A percentile compares a stretch with the other conserved stretches of the same genome.
phyloP scores from a whole-genome alignment of 2,329 filamentous ascomycete species.

The Hirsutella rhossiliensis region DNA sequence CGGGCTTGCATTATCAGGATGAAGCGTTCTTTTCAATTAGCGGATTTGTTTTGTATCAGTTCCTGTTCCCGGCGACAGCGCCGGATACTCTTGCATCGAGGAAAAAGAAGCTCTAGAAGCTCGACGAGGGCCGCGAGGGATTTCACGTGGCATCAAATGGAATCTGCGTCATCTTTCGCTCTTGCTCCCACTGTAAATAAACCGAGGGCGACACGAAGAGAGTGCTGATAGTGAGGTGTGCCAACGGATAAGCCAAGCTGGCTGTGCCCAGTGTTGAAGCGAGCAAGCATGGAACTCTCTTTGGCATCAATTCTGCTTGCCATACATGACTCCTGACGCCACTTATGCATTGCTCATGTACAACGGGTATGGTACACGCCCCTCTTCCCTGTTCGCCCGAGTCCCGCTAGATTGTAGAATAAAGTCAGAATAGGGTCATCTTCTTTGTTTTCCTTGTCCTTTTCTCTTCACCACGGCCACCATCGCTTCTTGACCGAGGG shows the following conservation, averaged over 20 bases:
- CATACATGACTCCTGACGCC: constrained; percentile 24
- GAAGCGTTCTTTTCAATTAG: background rate
- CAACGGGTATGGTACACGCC: constrained; percentile 29
- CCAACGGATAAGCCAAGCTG: too few relatives aligned
- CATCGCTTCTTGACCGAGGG: constrained; percentile 32
- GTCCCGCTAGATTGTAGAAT: constrained; percentile 1
- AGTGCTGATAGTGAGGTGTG: too few relatives aligned
- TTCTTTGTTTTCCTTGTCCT: too few relatives aligned
- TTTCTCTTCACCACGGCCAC: constrained; percentile 25
- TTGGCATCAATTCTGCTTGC: background rate
- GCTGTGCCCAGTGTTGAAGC: too few relatives aligned
- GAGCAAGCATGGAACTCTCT: background rate
- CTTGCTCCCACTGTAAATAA: too few relatives aligned
- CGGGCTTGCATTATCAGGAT: background rate
- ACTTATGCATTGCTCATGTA: constrained; percentile 32
- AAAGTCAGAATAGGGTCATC: background rate
- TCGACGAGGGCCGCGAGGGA: too few relatives aligned
- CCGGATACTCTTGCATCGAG: background rate
- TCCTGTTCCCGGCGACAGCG: background rate
- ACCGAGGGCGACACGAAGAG: too few relatives aligned
- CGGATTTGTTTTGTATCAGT: background rate
- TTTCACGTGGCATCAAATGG: too few relatives aligned
- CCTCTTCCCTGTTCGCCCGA: constrained; percentile 5
- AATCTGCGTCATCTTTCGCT: too few relatives aligned
- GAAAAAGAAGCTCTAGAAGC: too few relatives aligned